Evolutionary conservation across 1,139 yeast genomes (phyloP).

Genomic region (Suhomyces atakaporum): DNA sequence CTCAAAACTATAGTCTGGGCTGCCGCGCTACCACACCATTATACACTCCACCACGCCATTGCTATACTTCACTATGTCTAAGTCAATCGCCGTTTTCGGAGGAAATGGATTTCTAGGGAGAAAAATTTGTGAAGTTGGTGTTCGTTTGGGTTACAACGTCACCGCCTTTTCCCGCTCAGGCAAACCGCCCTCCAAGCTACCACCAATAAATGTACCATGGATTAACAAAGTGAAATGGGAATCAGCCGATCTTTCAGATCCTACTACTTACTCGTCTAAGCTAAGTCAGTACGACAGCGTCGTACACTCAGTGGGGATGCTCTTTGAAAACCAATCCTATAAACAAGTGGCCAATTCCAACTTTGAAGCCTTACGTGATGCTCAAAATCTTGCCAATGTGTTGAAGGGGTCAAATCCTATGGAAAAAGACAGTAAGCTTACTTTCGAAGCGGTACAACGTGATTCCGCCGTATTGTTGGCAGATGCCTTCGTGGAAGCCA

Average conservation of each 20-base stretch:
- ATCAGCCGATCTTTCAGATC: slow-evolving; percentile 66
- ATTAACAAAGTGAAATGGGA: slow-evolving; percentile 66
- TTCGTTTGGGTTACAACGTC: slow-evolving; percentile 62
- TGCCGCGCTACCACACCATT: neutral
- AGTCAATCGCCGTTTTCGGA: slow-evolving; percentile 69
- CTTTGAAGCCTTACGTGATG: slow-evolving; percentile 32
- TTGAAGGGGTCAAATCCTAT: slow-evolving; percentile 54
- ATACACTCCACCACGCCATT: neutral
- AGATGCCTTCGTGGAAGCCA: slow-evolving; percentile 45
- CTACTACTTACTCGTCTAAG: slow-evolving; percentile 52
- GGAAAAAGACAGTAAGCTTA: slow-evolving; percentile 44
- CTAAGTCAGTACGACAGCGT: slow-evolving; percentile 60
- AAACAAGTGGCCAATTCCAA: slow-evolving; percentile 55
- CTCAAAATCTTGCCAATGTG: slow-evolving; percentile 29
- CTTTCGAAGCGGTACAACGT: slow-evolving; percentile 66
- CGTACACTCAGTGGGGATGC: slow-evolving; percentile 80
- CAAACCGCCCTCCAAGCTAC: slow-evolving; percentile 43
- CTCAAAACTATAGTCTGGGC: no score
- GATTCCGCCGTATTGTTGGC: slow-evolving; percentile 72
- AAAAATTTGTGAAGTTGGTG: slow-evolving; percentile 70
- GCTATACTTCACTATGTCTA: slow-evolving; percentile 17
- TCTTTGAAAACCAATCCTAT: slow-evolving; percentile 67
- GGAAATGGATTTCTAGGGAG: slow-evolving; percentile 83
- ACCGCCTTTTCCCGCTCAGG: slow-evolving; percentile 66
- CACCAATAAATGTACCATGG: slow-evolving; percentile 41